Conservation (phyloP, 176 grass and related monocot species). For the sorghum (Sorghum bicolor) region Sorghum_bicolor_NCBIv3 NC_012879.2:22443001-22443500, state of each 20-base stretch:
- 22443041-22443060: not conserved
- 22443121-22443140: not conserved
- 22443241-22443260: not conserved
- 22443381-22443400: not conserved
- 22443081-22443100: not conserved
- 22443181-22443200: not conserved
- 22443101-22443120: not conserved
- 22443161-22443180: not conserved
- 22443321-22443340: not conserved
- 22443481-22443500: not conserved
- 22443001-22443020: not conserved
- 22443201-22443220: not conserved
- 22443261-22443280: not conserved
- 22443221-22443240: not conserved
- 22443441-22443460: not conserved
- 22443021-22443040: not conserved
- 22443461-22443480: not conserved
- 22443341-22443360: not conserved
- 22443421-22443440: not conserved
- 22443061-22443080: not conserved
- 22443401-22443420: not conserved
- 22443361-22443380: not conserved
- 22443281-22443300: not conserved
- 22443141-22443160: not conserved
- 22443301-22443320: not conserved